phyloP scores from a whole-genome alignment of 2,329 filamentous ascomycete species.

The Ophiocordyceps camponoti-rufipedis region DNA sequence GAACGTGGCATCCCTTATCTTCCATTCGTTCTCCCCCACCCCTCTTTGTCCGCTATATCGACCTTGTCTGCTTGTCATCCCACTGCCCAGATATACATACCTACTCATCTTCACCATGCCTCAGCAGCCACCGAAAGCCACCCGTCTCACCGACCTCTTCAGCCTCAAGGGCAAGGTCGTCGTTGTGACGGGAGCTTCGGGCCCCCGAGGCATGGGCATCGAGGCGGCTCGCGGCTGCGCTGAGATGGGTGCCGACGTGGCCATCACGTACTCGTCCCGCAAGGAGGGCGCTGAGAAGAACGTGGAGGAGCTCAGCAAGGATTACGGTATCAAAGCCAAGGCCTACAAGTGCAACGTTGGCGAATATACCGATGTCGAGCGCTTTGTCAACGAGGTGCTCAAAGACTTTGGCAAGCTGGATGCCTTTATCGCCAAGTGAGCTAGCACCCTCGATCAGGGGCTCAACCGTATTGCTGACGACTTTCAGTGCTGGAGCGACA shows the following conservation, averaged over 20 bases:
- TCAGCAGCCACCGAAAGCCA: conserved; percentile 35
- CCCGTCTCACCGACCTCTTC: conserved; percentile 46
- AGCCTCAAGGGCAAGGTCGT: conserved; percentile 57
- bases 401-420: conserved; percentile 58
- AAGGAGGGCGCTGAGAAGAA: conserved; percentile 51
- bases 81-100: background rate
- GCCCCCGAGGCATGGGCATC: conserved; percentile 52
- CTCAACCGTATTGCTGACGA: background rate
- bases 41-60: background rate
- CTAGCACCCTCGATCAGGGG: no score
- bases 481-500: conserved; percentile 41
- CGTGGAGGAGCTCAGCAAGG: conserved; percentile 42
- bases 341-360: conserved; percentile 42
- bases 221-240: conserved; percentile 51
- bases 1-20: background rate
- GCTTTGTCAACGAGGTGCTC: conserved; percentile 43
- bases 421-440: conserved; percentile 58
- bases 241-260: conserved; percentile 52
- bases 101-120: conserved; percentile 24
- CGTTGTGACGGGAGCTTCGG: conserved; percentile 51
- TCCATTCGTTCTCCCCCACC: background rate
- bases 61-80: background rate
- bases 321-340: conserved; percentile 50
- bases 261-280: conserved; percentile 54
- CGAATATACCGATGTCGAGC: conserved; percentile 30